Conservation (phyloP, 2,329 filamentous ascomycete genomes). For the Ascochyta koolunga region DNA sequence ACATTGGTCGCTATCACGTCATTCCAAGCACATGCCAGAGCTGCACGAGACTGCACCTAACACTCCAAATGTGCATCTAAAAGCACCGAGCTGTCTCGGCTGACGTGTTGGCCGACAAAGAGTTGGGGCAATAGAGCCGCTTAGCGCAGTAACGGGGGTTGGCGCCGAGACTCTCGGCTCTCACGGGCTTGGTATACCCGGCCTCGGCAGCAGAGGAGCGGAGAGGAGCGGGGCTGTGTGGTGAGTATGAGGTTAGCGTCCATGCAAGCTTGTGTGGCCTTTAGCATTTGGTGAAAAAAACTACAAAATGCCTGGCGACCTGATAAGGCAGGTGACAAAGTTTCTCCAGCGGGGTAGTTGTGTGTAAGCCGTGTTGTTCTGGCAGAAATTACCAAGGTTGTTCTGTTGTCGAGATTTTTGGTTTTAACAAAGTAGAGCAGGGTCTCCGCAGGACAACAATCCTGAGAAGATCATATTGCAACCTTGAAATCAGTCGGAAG, state of each 20-base stretch:
- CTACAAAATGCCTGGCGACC: background rate
- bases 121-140: constrained; percentile 2
- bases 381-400: background rate
- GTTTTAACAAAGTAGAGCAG: background rate
- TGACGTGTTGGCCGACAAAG: constrained; percentile 24
- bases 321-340: constrained; percentile 2
- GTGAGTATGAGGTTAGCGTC: constrained; percentile 1
- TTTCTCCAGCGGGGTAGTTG: background rate
- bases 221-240: constrained; percentile 27
- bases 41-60: constrained; percentile 9
- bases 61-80: constrained; percentile 1
- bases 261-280: constrained; percentile 1
- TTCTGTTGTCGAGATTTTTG: background rate
- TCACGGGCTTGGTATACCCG: constrained; percentile 23
- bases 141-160: constrained; percentile 6
- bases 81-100: constrained; percentile 25
- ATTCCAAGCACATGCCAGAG: constrained; percentile 13
- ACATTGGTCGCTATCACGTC: constrained; percentile 17
- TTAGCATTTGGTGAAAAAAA: background rate
- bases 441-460: background rate
- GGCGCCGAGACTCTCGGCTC: constrained; percentile 22
- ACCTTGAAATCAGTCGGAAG: background rate
- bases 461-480: constrained; percentile 1
- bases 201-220: constrained; percentile 28
- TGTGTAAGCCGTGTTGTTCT: background rate